A percentile compares a stretch with the other conserved stretches of the same genome.
These are phyloP conservation scores for Phytophthora sp. DNA, from an alignment of 352 stramenopile genomes.

Conservation along the genomic window DNA sequence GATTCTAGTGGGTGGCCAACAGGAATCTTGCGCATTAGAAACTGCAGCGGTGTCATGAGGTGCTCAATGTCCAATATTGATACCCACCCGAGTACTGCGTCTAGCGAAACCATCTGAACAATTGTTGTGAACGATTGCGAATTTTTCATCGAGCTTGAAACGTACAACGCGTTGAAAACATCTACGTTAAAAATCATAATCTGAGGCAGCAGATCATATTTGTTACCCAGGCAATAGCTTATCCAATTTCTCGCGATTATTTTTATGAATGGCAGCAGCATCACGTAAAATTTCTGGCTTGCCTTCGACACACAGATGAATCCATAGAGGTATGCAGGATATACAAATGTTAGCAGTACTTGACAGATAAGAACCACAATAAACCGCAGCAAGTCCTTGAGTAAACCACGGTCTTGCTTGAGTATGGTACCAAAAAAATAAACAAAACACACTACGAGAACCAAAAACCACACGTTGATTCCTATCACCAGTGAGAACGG, in stretches of 20 bases:
- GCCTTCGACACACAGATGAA: slow-evolving; percentile 18
- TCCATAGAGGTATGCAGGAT: slow-evolving; percentile 18
- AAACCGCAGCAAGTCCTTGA: slow-evolving; percentile 15
- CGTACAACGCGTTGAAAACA: slow-evolving; percentile 49
- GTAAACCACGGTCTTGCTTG: background rate
- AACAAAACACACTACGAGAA: slow-evolving; percentile 20
- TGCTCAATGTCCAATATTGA: slow-evolving; percentile 24
- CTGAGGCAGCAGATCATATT: slow-evolving; percentile 35
- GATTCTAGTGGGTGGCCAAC: background rate
- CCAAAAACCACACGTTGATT: slow-evolving; percentile 15
- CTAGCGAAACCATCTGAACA: slow-evolving; percentile 28
- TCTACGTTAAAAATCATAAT: slow-evolving; percentile 53
- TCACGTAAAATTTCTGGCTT: slow-evolving; percentile 27
- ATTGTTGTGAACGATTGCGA: slow-evolving; percentile 17
- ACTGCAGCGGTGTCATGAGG: background rate
- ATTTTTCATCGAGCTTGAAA: slow-evolving; percentile 43
- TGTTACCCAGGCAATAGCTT: slow-evolving; percentile 7
- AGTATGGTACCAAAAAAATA: slow-evolving; percentile 21
- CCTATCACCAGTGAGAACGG: slow-evolving; percentile 35
- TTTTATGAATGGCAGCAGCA: slow-evolving; percentile 46
- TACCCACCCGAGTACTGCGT: slow-evolving; percentile 27
- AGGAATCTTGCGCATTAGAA: slow-evolving; percentile 10
- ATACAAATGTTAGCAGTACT: slow-evolving; percentile 41
- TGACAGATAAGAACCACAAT: slow-evolving; percentile 34
- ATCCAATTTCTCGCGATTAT: slow-evolving; percentile 44